Conservation (phyloP, 2,329 filamentous ascomycete species). For the Coniochaeta hoffmannii region DNA sequence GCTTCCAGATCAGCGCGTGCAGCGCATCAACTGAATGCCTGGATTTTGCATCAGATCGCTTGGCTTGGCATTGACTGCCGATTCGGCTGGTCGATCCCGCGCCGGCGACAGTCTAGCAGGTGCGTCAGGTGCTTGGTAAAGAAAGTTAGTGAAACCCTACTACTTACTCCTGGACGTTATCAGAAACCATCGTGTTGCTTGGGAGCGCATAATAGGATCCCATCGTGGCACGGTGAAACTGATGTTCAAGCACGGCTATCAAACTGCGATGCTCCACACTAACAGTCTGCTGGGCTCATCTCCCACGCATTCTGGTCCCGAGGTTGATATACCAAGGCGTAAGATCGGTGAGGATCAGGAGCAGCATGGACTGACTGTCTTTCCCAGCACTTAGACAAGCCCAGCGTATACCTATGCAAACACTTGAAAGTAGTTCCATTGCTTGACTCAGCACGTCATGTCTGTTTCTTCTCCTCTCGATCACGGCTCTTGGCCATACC, state of each 20-base stretch:
- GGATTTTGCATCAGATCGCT: constrained; percentile 3
- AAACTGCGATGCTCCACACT: not conserved
- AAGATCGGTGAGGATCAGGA: constrained; percentile 3
- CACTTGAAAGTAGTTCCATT: not conserved
- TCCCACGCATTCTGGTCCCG: not conserved
- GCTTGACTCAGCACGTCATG: not conserved
- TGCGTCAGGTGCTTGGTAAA: not conserved
- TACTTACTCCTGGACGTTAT: not conserved
- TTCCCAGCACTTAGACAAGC: not conserved
- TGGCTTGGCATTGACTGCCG: constrained; percentile 4
- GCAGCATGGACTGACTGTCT: not conserved
- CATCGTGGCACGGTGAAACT: constrained; percentile 7
- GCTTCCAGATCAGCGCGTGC: not conserved
- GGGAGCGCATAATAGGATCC: not conserved
- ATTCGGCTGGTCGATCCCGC: constrained; percentile 4
- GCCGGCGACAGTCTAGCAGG: not conserved
- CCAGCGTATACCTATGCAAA: not conserved
- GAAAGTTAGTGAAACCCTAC: not conserved
- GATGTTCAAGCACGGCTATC: constrained; percentile 1
- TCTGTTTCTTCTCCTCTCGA: not conserved
- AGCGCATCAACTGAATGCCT: not conserved
- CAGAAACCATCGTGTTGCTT: not conserved
- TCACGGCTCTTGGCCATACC: not conserved
- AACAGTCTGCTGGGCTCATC: not conserved
- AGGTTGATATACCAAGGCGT: not conserved